Evolutionary conservation across 768 basidiomycete species (phyloP).

Genomic region (Cyathus striatus): DNA sequence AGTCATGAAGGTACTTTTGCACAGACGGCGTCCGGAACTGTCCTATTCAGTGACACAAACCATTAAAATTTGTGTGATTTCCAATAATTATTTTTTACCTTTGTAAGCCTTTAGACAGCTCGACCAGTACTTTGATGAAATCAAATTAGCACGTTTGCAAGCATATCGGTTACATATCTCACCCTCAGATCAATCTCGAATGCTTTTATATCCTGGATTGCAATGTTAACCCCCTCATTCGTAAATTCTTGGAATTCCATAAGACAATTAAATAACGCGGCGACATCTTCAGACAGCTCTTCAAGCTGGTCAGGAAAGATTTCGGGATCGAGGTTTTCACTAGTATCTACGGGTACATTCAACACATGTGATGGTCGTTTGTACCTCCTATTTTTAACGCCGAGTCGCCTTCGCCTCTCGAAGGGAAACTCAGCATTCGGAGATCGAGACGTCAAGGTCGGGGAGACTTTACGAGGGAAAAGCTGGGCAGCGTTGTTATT

Average conservation of each 20-base stretch:
- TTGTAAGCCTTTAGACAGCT: constrained; percentile 63
- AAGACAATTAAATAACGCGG: constrained; percentile 61
- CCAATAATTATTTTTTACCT: constrained; percentile 27
- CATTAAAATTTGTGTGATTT: neutral
- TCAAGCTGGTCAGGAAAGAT: constrained; percentile 63
- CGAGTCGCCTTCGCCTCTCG: constrained; percentile 24
- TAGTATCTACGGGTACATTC: constrained; percentile 44
- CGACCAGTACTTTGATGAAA: constrained; percentile 56
- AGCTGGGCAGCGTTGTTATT: constrained; percentile 72
- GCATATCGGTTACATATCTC: constrained; percentile 5
- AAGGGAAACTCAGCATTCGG: constrained; percentile 22
- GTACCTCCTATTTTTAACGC: constrained; percentile 20
- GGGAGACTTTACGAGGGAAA: constrained; percentile 60
- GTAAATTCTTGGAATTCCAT: constrained; percentile 79
- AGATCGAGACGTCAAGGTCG: constrained; percentile 19
- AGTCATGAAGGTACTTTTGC: constrained; percentile 69
- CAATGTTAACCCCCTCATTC: constrained; percentile 65
- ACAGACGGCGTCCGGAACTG: constrained; percentile 72
- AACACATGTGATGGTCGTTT: constrained; percentile 36
- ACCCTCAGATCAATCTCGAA: constrained; percentile 71
- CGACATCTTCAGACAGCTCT: constrained; percentile 55
- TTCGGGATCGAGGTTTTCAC: constrained; percentile 57
- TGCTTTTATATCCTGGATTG: constrained; percentile 55
- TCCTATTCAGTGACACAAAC: constrained; percentile 26
- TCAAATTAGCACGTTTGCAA: neutral